Conservation (phyloP, 2,329 filamentous ascomycete genomes). For the Thielaviopsis populi region DNA sequence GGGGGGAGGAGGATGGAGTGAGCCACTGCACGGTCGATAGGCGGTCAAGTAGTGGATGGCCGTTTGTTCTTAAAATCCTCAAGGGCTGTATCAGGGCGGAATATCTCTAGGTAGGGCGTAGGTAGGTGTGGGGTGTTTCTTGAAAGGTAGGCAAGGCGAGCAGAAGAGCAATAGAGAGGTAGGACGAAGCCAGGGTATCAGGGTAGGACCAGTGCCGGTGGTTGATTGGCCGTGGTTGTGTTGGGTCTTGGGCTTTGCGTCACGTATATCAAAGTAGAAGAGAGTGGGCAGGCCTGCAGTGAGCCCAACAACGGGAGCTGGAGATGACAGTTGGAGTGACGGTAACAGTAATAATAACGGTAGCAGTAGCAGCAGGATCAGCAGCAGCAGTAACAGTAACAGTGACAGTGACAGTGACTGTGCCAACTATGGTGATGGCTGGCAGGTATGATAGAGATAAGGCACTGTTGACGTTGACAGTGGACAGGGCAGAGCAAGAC, state of each 20-base stretch:
- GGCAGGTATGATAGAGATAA: background rate
- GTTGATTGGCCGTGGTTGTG: background rate
- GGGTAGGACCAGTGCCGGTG: background rate
- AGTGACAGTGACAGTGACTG: background rate
- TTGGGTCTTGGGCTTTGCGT: background rate
- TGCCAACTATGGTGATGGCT: background rate
- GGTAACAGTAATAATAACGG: background rate
- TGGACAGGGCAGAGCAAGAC: background rate
- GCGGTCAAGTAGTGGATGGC: background rate
- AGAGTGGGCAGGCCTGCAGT: background rate
- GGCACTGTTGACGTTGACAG: background rate
- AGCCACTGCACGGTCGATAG: background rate
- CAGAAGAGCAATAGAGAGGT: too few relatives aligned
- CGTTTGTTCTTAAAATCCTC: background rate
- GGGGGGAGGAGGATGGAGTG: background rate
- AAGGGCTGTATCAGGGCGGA: background rate
- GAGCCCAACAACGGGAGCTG: background rate
- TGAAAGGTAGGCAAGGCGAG: background rate
- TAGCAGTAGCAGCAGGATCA: background rate
- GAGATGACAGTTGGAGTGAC: constrained; percentile 3
- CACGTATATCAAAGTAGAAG: background rate
- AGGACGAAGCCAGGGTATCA: background rate
- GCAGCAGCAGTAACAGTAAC: background rate
- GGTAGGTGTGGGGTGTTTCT: background rate
- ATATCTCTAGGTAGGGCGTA: background rate